These are phyloP conservation scores for Cajanus cajan DNA, from an alignment of 306 rosid genomes.

Conservation along the genomic window DNA sequence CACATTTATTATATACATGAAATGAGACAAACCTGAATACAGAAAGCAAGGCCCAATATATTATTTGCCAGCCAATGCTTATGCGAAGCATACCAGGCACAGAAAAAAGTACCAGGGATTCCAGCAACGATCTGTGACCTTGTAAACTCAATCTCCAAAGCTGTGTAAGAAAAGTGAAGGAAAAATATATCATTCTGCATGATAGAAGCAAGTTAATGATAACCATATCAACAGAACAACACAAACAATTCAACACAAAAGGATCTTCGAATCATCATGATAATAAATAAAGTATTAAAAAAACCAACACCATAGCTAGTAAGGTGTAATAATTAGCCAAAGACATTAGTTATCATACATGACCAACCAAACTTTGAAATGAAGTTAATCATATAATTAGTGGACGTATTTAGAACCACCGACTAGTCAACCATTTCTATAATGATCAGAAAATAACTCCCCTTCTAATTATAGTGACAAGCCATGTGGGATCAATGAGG, in stretches of 20 bases:
- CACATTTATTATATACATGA: neutral
- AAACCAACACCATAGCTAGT: neutral
- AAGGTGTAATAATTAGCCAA: neutral
- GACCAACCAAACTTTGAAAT: neutral
- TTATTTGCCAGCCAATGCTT: constrained; percentile 99
- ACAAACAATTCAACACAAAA: neutral
- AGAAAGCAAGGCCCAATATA: constrained; percentile 90
- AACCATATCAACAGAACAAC: constrained; percentile 44
- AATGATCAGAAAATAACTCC: neutral
- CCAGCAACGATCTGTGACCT: constrained; percentile 89
- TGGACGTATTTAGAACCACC: neutral
- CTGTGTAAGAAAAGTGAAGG: constrained; percentile 72
- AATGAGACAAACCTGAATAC: constrained; percentile 76
- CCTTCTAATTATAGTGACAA: neutral
- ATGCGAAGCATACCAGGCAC: constrained; percentile 91
- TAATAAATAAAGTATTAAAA: neutral
- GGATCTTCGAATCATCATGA: constrained; percentile 10
- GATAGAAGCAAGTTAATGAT: constrained; percentile 45
- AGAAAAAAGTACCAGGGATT: constrained; percentile 90
- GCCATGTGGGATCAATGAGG: neutral
- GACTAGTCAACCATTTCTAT: neutral
- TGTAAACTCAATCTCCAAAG: constrained; percentile 95
- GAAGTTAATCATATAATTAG: neutral
- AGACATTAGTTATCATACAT: neutral
- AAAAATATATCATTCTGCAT: constrained; percentile 61